Conservation (phyloP, 768 basidiomycete genomes). For the Tylopilus sp. region DNA sequence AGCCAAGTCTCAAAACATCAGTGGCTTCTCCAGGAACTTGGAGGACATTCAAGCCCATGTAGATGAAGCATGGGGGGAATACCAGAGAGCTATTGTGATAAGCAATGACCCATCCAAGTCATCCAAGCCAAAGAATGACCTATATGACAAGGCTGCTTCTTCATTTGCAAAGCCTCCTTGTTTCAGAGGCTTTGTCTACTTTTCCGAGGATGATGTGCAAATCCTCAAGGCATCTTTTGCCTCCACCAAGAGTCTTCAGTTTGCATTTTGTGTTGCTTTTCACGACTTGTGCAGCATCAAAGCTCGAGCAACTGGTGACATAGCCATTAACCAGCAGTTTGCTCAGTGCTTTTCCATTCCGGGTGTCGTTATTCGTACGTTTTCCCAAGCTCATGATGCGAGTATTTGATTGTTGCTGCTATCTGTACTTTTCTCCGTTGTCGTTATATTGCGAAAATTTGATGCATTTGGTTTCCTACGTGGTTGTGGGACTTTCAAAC, state of each 20-base stretch:
- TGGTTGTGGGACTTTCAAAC: too few relatives aligned
- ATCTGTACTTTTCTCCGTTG: not conserved
- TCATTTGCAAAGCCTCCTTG: constrained; percentile 25
- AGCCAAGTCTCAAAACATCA: not conserved
- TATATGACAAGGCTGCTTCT: constrained; percentile 27
- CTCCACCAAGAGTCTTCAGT: constrained; percentile 31
- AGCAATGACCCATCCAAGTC: not conserved
- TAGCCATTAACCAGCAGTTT: constrained; percentile 22
- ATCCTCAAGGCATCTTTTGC: constrained; percentile 56
- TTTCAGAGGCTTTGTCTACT: constrained; percentile 20
- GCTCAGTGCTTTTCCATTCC: constrained; percentile 25
- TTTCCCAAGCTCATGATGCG: constrained; percentile 18
- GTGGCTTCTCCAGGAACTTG: constrained; percentile 36
- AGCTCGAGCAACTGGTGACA: constrained; percentile 35
- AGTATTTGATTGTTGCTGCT: not conserved
- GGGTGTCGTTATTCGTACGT: constrained; percentile 11
- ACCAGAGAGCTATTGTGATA: constrained; percentile 7
- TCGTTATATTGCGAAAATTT: not conserved
- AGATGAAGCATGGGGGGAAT: constrained; percentile 16
- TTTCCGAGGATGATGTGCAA: constrained; percentile 35
- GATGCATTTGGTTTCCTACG: not conserved
- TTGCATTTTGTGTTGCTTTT: constrained; percentile 58
- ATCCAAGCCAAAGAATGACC: not conserved
- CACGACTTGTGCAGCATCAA: constrained; percentile 52
- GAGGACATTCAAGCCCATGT: constrained; percentile 40